phyloP scores from a whole-genome alignment of 2,329 filamentous ascomycete genomes.

The Sarocladium kiliense region DNA sequence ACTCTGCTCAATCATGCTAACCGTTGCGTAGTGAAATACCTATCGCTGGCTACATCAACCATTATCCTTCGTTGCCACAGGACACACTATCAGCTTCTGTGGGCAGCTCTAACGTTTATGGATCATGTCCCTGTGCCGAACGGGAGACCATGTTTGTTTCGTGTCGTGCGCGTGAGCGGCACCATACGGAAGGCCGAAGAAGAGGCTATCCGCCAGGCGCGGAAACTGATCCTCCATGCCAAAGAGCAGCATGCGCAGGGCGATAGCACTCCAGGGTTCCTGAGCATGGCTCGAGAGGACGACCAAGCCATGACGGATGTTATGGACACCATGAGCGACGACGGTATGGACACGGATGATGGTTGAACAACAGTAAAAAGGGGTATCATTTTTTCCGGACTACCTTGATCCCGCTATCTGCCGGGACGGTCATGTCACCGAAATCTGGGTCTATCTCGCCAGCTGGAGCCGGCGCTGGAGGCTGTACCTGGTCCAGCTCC shows the following conservation, averaged over 20 bases:
- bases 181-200: constrained; percentile 91
- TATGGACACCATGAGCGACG: constrained; percentile 34
- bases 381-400: constrained; percentile 57
- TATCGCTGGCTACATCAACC: constrained; percentile 87
- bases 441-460: constrained; percentile 39
- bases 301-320: constrained; percentile 10
- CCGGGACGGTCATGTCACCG: constrained; percentile 45
- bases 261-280: neutral
- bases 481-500: constrained; percentile 26
- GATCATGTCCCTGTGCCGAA: constrained; percentile 58
- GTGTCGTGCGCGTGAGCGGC: constrained; percentile 81
- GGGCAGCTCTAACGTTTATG: constrained; percentile 83
- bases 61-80: constrained; percentile 84
- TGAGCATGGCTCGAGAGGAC: neutral
- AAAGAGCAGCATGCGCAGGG: constrained; percentile 32
- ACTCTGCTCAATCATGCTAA: neutral
- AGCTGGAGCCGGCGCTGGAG: constrained; percentile 12
- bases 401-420: constrained; percentile 66
- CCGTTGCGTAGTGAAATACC: constrained; percentile 76
- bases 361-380: constrained; percentile 26
- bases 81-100: constrained; percentile 79
- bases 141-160: constrained; percentile 67
- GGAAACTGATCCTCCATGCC: constrained; percentile 64
- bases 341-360: constrained; percentile 38
- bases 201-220: constrained; percentile 76